Evolutionary conservation across 768 basidiomycete species (phyloP).

Genomic region (Lentinula sp.): DNA sequence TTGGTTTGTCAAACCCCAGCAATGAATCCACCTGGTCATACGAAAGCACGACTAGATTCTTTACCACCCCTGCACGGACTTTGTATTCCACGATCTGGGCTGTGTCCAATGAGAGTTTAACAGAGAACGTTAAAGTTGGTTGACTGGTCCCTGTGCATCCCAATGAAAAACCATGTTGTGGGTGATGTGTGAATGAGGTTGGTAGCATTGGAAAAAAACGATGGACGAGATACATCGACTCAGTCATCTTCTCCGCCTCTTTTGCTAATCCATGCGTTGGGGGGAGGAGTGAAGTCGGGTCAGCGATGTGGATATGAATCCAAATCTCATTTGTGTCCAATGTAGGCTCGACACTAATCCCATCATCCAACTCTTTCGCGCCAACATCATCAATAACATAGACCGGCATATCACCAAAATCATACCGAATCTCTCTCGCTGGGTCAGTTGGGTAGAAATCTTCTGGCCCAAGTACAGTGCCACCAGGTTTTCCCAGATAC

Average conservation of each 20-base stretch:
- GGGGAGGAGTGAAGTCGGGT: conserved; percentile 77
- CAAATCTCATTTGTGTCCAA: conserved; percentile 31
- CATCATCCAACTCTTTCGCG: conserved; percentile 92
- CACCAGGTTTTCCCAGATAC: conserved; percentile 10
- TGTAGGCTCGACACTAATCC: conserved; percentile 43
- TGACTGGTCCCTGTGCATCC: conserved; percentile 25
- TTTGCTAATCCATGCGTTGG: conserved; percentile 59
- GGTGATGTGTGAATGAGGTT: conserved; percentile 38
- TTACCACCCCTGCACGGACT: conserved; percentile 67
- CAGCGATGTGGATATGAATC: conserved; percentile 91
- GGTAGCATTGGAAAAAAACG: conserved; percentile 73
- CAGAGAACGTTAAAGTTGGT: conserved; percentile 75
- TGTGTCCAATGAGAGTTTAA: conserved; percentile 44
- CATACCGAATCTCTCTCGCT: conserved; percentile 69
- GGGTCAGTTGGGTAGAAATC: conserved; percentile 63
- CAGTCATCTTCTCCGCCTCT: conserved; percentile 44
- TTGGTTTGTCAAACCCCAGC: conserved; percentile 23
- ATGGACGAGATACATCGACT: conserved; percentile 62
- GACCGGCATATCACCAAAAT: conserved; percentile 76
- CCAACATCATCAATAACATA: conserved; percentile 80
- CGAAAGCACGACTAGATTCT: conserved; percentile 54
- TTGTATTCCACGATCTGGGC: conserved; percentile 68
- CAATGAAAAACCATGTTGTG: conserved; percentile 34
- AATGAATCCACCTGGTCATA: conserved; percentile 65
- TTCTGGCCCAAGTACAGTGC: conserved; percentile 43